Evolutionary conservation across 495 filamentous ascomycete species (phyloP).

Genomic region (Geoglossum glabrum): DNA sequence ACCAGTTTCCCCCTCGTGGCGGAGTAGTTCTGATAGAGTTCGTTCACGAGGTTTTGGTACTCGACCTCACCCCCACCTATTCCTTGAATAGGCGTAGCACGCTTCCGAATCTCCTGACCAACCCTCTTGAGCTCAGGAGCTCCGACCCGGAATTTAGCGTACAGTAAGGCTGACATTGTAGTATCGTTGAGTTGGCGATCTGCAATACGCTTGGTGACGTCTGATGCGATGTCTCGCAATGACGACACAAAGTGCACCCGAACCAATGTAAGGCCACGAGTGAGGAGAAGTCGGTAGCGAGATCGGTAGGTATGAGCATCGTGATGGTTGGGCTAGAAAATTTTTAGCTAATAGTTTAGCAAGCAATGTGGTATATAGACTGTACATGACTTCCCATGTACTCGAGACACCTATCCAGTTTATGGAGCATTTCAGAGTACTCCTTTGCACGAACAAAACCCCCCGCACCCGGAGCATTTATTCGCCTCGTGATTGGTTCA

Average conservation of each 20-base stretch:
- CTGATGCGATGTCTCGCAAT: slow-evolving; percentile 46
- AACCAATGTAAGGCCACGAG: slow-evolving; percentile 56
- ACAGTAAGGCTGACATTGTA: slow-evolving; percentile 52
- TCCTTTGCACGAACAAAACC: slow-evolving; percentile 61
- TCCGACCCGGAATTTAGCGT: slow-evolving; percentile 56
- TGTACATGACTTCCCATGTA: slow-evolving; percentile 68
- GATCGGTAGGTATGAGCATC: slow-evolving; percentile 69
- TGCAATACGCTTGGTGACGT: slow-evolving; percentile 47
- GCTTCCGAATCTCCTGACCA: slow-evolving; percentile 46
- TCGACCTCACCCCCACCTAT: slow-evolving; percentile 43
- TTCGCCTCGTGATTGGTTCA: slow-evolving; percentile 67
- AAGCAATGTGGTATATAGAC: neutral
- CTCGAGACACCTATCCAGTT: slow-evolving; percentile 69
- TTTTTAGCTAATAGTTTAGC: slow-evolving; percentile 3
- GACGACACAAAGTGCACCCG: slow-evolving; percentile 67
- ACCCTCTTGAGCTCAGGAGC: slow-evolving; percentile 46
- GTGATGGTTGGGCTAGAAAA: slow-evolving; percentile 50
- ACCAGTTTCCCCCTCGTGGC: slow-evolving; percentile 37
- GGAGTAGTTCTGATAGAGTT: slow-evolving; percentile 45
- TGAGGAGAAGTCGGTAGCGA: slow-evolving; percentile 47
- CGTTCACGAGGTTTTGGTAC: slow-evolving; percentile 44
- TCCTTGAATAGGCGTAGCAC: slow-evolving; percentile 37
- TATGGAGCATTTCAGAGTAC: slow-evolving; percentile 68
- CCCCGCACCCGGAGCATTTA: slow-evolving; percentile 80
- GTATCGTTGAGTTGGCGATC: slow-evolving; percentile 56